phyloP scores from a whole-genome alignment of 306 rosid genomes.

The Carpinus viminea region DNA sequence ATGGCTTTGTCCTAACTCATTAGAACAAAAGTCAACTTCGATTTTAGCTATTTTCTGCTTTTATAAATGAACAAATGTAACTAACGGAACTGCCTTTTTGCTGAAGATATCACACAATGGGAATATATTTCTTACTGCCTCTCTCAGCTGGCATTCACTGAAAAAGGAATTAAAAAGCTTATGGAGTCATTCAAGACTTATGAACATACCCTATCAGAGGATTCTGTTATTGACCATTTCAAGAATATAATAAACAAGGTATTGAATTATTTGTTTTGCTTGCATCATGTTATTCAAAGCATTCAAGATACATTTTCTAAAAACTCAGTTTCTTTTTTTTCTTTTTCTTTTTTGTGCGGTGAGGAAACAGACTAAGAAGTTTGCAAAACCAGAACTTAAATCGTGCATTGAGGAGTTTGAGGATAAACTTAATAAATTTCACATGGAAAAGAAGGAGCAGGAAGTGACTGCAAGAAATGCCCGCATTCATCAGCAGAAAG shows the following conservation, averaged over 20 bases:
- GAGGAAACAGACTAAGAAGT: constrained; percentile 74
- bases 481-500: constrained; percentile 66
- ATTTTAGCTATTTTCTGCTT: neutral
- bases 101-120: constrained; percentile 81
- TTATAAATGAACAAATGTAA: constrained; percentile 12
- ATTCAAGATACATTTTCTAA: constrained; percentile 13
- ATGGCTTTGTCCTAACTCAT: neutral
- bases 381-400: constrained; percentile 86
- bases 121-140: constrained; percentile 89
- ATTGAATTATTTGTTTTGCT: constrained; percentile 22
- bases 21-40: constrained; percentile 1
- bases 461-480: constrained; percentile 83
- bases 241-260: constrained; percentile 83
- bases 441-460: constrained; percentile 80
- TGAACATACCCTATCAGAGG: constrained; percentile 78
- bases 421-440: constrained; percentile 82
- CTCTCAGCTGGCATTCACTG: constrained; percentile 90
- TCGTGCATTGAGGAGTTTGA: constrained; percentile 87
- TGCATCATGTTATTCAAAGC: constrained; percentile 14
- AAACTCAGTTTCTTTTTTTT: neutral
- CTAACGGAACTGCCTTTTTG: constrained; percentile 1
- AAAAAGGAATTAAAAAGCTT: constrained; percentile 88
- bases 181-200: constrained; percentile 81
- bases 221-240: constrained; percentile 81
- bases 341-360: neutral